These are phyloP conservation scores for Coprinopsis strossmayeri DNA, from an alignment of 768 basidiomycete genomes.

Conservation along the genomic window DNA sequence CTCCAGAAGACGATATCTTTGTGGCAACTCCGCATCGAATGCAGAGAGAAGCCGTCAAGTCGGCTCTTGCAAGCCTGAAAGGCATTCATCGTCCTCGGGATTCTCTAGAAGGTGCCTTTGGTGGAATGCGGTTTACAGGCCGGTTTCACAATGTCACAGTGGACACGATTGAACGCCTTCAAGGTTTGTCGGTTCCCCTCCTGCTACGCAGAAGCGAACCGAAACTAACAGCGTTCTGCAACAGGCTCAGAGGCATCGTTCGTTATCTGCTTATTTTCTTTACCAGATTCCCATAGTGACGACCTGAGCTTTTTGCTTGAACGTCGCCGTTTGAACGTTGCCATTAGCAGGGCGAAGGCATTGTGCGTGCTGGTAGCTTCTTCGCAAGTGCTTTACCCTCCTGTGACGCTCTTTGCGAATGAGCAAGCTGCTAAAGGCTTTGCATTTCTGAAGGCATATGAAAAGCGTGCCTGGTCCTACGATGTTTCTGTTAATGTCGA, in stretches of 20 bases:
- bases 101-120: conserved; percentile 15
- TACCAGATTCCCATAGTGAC: conserved; percentile 28
- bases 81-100: neutral
- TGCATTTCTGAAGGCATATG: conserved; percentile 41
- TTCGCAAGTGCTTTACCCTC: conserved; percentile 35
- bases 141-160: conserved; percentile 28
- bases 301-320: conserved; percentile 41
- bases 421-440: conserved; percentile 41
- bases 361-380: conserved; percentile 43
- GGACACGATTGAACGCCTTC: conserved; percentile 44
- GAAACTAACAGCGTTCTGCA: neutral
- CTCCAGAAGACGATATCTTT: conserved; percentile 38
- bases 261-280: conserved; percentile 46
- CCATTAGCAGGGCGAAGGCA: conserved; percentile 46
- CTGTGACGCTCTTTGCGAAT: conserved; percentile 35
- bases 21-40: conserved; percentile 47
- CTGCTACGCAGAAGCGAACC: neutral
- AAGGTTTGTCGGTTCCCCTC: conserved; percentile 25
- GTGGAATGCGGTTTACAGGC: conserved; percentile 12
- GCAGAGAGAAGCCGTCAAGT: conserved; percentile 44
- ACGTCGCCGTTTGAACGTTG: conserved; percentile 43
- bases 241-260: conserved; percentile 47
- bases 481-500: conserved; percentile 31
- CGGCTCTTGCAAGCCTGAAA: conserved; percentile 24
- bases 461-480: conserved; percentile 43